A percentile compares a stretch with the other conserved stretches of the same genome.
Conservation (phyloP, 352 stramenopile species). For the Phytophthora vignae region DNA sequence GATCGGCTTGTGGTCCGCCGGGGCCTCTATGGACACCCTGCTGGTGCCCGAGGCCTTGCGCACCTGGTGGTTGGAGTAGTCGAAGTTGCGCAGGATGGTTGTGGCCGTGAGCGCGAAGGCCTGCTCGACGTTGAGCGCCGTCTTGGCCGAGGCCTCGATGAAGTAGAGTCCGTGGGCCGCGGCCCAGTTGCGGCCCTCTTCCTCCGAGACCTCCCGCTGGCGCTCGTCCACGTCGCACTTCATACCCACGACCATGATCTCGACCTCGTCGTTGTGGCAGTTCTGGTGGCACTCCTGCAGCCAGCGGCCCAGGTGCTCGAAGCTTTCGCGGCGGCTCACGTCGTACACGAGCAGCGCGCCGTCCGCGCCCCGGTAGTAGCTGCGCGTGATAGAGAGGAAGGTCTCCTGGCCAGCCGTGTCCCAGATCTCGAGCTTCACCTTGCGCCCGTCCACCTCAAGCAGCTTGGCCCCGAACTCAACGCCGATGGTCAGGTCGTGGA, state of each 20-base stretch:
- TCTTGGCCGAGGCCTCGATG: slow-evolving; percentile 88
- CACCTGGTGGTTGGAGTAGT: slow-evolving; percentile 70
- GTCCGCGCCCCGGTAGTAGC: slow-evolving; percentile 90
- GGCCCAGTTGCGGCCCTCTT: slow-evolving; percentile 76
- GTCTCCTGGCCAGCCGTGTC: slow-evolving; percentile 92
- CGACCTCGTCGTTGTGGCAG: slow-evolving; percentile 84
- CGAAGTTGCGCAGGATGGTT: slow-evolving; percentile 82
- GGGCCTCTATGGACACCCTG: slow-evolving; percentile 51
- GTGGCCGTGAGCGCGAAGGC: slow-evolving; percentile 73
- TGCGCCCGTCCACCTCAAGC: slow-evolving; percentile 79
- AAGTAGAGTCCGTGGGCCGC: slow-evolving; percentile 75
- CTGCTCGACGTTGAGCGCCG: slow-evolving; percentile 81
- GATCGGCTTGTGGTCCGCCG: slow-evolving; percentile 20
- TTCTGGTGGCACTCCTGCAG: slow-evolving; percentile 88
- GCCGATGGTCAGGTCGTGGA: slow-evolving; percentile 92
- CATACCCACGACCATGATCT: slow-evolving; percentile 90
- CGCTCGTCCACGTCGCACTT: slow-evolving; percentile 74
- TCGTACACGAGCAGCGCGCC: slow-evolving; percentile 92
- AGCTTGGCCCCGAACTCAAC: slow-evolving; percentile 93
- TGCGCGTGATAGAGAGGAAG: slow-evolving; percentile 90
- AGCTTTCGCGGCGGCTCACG: slow-evolving; percentile 79
- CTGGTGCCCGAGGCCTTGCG: slow-evolving; percentile 48
- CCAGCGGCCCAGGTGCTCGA: slow-evolving; percentile 79
- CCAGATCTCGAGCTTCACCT: slow-evolving; percentile 94
- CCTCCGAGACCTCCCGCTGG: slow-evolving; percentile 71